Evolutionary conservation across 176 grass and related monocot species (phyloP).

Genomic region (Musa itinerans): DNA sequence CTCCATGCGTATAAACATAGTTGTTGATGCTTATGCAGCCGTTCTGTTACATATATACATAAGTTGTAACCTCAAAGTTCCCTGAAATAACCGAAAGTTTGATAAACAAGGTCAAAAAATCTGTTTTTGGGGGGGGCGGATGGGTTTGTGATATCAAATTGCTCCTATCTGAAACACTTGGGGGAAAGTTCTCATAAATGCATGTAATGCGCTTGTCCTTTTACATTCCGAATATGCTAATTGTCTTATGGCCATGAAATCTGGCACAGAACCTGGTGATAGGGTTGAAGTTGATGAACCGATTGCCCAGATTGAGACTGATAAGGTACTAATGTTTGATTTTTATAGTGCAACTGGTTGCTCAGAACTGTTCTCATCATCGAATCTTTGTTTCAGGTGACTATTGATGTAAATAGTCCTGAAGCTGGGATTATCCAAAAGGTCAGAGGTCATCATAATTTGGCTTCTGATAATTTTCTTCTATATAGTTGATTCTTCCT

Average conservation of each 20-base stretch:
- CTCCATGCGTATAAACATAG: not conserved
- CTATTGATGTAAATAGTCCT: constrained; percentile 89
- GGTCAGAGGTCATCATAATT: constrained; percentile 28
- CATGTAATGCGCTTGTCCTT: no score
- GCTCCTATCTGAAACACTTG: no score
- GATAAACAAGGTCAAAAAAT: no score
- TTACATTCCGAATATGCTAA: no score
- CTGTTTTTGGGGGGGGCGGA: no score
- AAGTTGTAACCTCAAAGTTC: not conserved
- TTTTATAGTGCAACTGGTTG: no score
- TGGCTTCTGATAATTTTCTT: constrained; percentile 1
- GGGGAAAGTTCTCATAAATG: no score
- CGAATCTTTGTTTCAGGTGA: constrained; percentile 45
- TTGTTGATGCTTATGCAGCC: not conserved
- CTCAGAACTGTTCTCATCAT: no score
- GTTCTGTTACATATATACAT: not conserved
- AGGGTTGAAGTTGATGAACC: constrained; percentile 77
- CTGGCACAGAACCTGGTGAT: constrained; percentile 67
- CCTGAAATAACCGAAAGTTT: no score
- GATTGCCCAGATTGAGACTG: constrained; percentile 97
- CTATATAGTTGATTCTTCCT: not conserved
- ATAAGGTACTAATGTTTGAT: constrained; percentile 48
- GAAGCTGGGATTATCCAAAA: constrained; percentile 76
- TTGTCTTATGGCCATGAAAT: no score
- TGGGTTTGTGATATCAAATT: no score